Evolutionary conservation across 306 rosid genomes (phyloP).

Genomic region (Echinosophora koreensis): DNA sequence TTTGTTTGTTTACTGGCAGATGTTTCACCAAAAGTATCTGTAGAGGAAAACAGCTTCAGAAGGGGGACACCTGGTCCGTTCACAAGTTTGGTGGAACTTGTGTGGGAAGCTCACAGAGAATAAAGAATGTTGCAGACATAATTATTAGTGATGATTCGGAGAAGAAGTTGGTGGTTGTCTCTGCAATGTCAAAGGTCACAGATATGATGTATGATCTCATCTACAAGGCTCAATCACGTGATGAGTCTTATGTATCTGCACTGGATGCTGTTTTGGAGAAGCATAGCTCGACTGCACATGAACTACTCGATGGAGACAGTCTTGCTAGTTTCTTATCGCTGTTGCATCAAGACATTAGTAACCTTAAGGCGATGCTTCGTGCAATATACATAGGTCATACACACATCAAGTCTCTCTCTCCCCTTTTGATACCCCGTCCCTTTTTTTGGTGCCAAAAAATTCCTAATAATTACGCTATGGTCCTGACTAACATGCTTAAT

Average conservation of each 20-base stretch:
- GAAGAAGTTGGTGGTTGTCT: slow-evolving; percentile 86
- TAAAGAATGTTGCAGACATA: slow-evolving; percentile 80
- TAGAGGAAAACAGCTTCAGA: slow-evolving; percentile 68
- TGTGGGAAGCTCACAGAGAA: slow-evolving; percentile 86
- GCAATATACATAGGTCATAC: slow-evolving; percentile 89
- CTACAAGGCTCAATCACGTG: slow-evolving; percentile 87
- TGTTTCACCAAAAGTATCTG: slow-evolving; percentile 52
- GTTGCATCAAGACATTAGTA: slow-evolving; percentile 73
- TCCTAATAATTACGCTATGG: slow-evolving; percentile 25
- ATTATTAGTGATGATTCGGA: slow-evolving; percentile 79
- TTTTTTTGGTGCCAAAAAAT: not conserved
- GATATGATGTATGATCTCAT: slow-evolving; percentile 98
- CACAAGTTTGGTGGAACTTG: slow-evolving; percentile 99
- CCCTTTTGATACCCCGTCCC: not conserved
- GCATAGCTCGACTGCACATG: slow-evolving; percentile 83
- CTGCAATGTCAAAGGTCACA: slow-evolving; percentile 98
- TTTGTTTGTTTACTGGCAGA: slow-evolving; percentile 46
- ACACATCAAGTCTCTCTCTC: slow-evolving; percentile 34
- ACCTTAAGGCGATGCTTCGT: slow-evolving; percentile 96
- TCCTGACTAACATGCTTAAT: slow-evolving; percentile 48
- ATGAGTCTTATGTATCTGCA: slow-evolving; percentile 80
- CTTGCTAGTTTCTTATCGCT: slow-evolving; percentile 77
- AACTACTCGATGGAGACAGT: slow-evolving; percentile 80
- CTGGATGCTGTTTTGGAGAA: slow-evolving; percentile 83
- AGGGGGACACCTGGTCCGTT: slow-evolving; percentile 91